Percentiles rank a stretch among this genome's conserved stretches.
phyloP scores from a whole-genome alignment of 495 filamentous ascomycete species.

The Choiromyces venosus region DNA sequence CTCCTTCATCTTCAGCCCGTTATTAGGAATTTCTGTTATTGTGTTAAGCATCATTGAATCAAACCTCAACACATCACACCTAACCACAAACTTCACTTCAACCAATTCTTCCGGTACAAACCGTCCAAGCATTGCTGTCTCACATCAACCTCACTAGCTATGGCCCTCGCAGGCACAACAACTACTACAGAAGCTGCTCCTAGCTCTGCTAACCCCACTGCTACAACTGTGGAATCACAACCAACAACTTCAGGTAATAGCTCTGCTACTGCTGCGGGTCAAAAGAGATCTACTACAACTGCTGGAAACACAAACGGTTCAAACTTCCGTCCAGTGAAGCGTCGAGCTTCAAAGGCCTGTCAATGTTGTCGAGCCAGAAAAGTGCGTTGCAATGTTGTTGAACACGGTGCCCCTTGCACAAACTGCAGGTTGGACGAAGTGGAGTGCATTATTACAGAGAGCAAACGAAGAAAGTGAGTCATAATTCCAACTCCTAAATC shows the following conservation, averaged over 20 bases:
- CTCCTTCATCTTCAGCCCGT: not conserved
- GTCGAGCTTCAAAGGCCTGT: constrained; percentile 80
- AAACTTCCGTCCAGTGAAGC: constrained; percentile 59
- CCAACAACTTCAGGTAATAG: not conserved
- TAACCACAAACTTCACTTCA: not conserved
- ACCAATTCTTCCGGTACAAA: not conserved
- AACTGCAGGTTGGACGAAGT: constrained; percentile 87
- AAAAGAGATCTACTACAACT: constrained; percentile 34
- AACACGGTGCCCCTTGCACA: constrained; percentile 77
- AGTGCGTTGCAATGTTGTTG: constrained; percentile 90
- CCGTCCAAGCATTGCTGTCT: not conserved
- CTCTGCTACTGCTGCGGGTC: constrained; percentile 8
- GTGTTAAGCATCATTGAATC: not conserved
- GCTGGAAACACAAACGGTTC: constrained; percentile 19
- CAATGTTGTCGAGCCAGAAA: constrained; percentile 81
- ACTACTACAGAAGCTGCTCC: not conserved
- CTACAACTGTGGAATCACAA: not conserved
- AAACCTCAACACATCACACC: not conserved
- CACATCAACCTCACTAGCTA: not conserved
- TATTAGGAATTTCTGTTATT: not conserved
- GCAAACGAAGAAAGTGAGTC: constrained; percentile 80
- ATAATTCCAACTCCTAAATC: constrained; percentile 2
- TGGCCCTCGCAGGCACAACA: not conserved
- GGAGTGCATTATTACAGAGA: constrained; percentile 82
- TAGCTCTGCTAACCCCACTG: not conserved